A percentile compares a stretch with the other conserved stretches of the same genome.
These are phyloP conservation scores for Cucurbita moschata DNA, from an alignment of 306 rosid genomes.

Conservation along the genomic window DNA sequence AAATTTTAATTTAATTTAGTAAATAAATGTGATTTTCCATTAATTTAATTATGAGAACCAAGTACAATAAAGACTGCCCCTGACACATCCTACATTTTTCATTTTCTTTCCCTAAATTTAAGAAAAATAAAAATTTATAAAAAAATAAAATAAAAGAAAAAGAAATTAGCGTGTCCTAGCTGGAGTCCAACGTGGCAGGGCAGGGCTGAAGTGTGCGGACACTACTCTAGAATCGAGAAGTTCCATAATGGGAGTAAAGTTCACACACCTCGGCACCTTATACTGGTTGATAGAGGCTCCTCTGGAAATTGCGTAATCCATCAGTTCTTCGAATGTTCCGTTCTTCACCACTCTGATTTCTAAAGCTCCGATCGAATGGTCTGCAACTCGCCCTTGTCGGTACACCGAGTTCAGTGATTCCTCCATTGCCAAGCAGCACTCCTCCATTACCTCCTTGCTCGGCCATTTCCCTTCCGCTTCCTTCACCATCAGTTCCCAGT, in stretches of 20 bases:
- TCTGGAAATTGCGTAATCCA: slow-evolving; percentile 50
- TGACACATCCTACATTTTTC: neutral
- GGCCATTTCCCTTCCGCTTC: slow-evolving; percentile 17
- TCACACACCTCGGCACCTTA: slow-evolving; percentile 50
- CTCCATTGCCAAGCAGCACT: slow-evolving; percentile 43
- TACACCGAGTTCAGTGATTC: slow-evolving; percentile 39
- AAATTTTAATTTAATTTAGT: too few species aligned
- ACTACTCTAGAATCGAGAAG: slow-evolving; percentile 36
- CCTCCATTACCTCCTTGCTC: slow-evolving; percentile 8
- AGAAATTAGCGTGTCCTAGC: slow-evolving; percentile 11
- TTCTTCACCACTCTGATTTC: slow-evolving; percentile 35
- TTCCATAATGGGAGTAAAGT: slow-evolving; percentile 48
- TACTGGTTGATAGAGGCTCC: slow-evolving; percentile 54
- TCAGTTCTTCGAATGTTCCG: slow-evolving; percentile 44
- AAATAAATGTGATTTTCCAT: neutral
- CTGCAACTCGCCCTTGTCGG: slow-evolving; percentile 40
- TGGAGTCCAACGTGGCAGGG: slow-evolving; percentile 39
- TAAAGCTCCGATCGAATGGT: slow-evolving; percentile 36
- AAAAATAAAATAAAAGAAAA: too few species aligned
- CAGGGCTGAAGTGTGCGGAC: slow-evolving; percentile 35
- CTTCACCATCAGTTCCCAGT: slow-evolving; percentile 37
- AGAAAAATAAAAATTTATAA: neutral
- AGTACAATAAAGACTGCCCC: neutral
- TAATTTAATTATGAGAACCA: neutral
- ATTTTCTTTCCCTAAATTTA: neutral